Base-by-base conservation (phyloP, 768 basidiomycete species). In the Lepiota venenata region DNA sequence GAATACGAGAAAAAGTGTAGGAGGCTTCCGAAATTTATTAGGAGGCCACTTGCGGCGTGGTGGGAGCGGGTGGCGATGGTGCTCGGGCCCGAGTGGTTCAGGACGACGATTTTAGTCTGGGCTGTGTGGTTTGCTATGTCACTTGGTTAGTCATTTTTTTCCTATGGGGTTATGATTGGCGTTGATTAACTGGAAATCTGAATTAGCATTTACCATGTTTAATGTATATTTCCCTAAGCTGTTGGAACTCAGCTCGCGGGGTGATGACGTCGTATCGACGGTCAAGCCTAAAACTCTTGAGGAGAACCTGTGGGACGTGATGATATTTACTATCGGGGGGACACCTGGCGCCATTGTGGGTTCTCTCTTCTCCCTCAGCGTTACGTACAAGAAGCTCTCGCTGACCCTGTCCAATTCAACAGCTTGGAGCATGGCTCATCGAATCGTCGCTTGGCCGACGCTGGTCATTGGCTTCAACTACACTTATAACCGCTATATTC, bases 171-270 rank as follows among this genome's bases (percentile, higher is more conserved):
- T 8, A 3, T 37, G 21, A 25, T 18, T 21, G n/a, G 15, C 42
- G 42, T n/a, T 58, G 36, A 47, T 58, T 41, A 58, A 27, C 21
- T 41, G 37, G 41, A 20, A 1, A 29, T 43, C 18, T 52, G 40
- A 51, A 18, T 53, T 25, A 90, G 88, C 83, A 0, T 93, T 85
- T 62, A 93, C 91, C 2, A 93, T 96, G 85, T 95, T 96, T 69
- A 96, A 95, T 64, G 91, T 93, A 22, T 96, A 83, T 64, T 77
- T 94, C 16, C 93, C 93, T 0, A 95, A 91, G 63, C 72, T 94
- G 10, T 71, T 96, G 36, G 93, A 96, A 70, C 79, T 80, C 22
- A 73, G 81, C 16, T 50, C 71, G 10, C 25, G 59, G 3, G 59
- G 47, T n/a, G 63, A 20, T 21, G 52, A 55, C 47, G 56, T 57